A percentile compares a stretch with the other conserved stretches of the same genome.
Conservation (phyloP, 305 asterid species). For the Fraxinus albicans region DNA sequence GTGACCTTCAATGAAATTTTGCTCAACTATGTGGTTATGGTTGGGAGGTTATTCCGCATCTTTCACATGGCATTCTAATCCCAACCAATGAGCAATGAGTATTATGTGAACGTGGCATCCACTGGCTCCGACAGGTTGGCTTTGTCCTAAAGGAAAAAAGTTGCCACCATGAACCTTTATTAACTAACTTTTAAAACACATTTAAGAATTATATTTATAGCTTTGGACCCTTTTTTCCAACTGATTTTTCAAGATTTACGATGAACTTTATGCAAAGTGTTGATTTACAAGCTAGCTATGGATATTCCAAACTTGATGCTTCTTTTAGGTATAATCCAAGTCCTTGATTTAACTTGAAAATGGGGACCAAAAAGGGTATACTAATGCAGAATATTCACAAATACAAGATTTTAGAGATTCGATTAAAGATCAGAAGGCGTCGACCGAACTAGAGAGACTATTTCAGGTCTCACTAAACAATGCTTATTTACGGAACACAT, state of each 20-base stretch:
- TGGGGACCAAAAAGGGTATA: neutral
- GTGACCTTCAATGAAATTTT: neutral
- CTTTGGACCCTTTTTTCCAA: neutral
- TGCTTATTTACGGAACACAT: neutral
- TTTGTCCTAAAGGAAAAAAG: neutral
- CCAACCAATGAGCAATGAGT: neutral
- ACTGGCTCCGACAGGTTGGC: slow-evolving; percentile 15
- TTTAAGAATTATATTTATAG: neutral
- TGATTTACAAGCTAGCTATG: neutral
- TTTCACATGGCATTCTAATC: neutral
- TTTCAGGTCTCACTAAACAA: neutral
- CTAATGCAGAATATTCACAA: too few species aligned
- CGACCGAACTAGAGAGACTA: neutral
- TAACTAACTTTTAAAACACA: neutral
- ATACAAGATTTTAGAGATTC: neutral
- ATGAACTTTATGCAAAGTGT: neutral
- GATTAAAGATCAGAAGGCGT: neutral
- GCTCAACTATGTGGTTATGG: neutral
- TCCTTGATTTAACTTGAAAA: neutral
- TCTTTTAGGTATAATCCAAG: neutral
- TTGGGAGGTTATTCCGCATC: neutral
- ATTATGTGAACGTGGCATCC: slow-evolving; percentile 20
- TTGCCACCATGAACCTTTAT: neutral
- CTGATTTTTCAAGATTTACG: neutral
- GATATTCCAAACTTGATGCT: slow-evolving; percentile 2